These are phyloP conservation scores for Nothophytophthora sp. DNA, from an alignment of 352 stramenopile genomes.

Conservation along the genomic window DNA sequence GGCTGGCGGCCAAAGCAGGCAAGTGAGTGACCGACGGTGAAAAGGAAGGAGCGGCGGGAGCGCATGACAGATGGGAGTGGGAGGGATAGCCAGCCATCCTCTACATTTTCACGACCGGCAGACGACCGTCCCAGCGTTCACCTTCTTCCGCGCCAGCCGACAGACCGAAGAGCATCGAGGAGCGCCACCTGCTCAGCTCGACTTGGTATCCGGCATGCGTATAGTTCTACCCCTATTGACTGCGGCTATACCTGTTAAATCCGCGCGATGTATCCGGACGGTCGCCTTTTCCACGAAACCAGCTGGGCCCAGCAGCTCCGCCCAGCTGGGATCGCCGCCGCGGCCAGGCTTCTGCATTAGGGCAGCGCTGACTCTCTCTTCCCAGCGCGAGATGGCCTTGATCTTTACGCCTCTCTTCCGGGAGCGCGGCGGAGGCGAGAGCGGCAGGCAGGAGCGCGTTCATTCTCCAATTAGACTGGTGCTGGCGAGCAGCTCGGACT, in stretches of 20 bases:
- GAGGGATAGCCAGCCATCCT: neutral
- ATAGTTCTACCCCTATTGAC: too few relatives aligned
- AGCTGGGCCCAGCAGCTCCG: slow-evolving; percentile 6
- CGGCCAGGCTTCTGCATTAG: slow-evolving; percentile 6
- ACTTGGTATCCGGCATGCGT: too few relatives aligned
- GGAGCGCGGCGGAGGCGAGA: neutral
- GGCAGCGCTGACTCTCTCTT: slow-evolving; percentile 24
- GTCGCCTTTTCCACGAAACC: slow-evolving; percentile 7
- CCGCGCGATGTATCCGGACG: neutral
- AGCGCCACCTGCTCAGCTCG: too few relatives aligned
- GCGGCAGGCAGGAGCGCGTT: neutral
- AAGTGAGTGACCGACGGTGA: neutral
- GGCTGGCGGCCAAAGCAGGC: neutral
- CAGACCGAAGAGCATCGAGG: neutral
- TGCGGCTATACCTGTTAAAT: too few relatives aligned
- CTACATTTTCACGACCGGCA: neutral
- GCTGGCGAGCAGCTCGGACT: slow-evolving; percentile 5
- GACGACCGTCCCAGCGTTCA: neutral
- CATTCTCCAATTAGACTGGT: slow-evolving; percentile 39
- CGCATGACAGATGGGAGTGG: neutral
- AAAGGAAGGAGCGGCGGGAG: slow-evolving; percentile 2
- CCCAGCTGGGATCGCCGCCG: slow-evolving; percentile 10
- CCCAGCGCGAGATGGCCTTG: slow-evolving; percentile 26
- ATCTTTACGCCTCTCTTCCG: neutral
- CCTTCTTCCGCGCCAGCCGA: neutral